A percentile compares a stretch with the other conserved stretches of the same genome.
Evolutionary conservation across 2,329 filamentous ascomycete genomes (phyloP).

Genomic region (Trichoderma guizhouense): DNA sequence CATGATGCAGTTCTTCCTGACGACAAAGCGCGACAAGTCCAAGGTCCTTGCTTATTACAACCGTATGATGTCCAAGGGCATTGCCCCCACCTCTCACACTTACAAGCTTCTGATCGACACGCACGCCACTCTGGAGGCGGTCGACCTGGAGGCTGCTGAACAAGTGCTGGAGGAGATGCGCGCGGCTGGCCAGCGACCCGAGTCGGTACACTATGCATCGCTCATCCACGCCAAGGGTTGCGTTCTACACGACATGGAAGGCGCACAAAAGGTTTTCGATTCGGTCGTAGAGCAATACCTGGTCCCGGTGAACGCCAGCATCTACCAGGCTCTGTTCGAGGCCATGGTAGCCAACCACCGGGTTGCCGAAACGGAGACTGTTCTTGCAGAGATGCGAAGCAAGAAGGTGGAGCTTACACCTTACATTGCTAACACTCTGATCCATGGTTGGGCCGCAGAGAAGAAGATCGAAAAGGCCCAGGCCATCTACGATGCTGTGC

Average conservation of each 20-base stretch:
- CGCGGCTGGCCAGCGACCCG: conserved; percentile 68
- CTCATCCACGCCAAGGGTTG: conserved; percentile 95
- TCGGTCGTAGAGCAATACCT: conserved; percentile 65
- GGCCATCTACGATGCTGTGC: conserved; percentile 75
- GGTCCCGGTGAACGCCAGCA: conserved; percentile 72
- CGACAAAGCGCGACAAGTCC: conserved; percentile 89
- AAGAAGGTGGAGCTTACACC: conserved; percentile 81
- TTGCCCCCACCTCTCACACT: conserved; percentile 89
- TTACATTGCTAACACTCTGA: conserved; percentile 97
- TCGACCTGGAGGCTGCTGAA: conserved; percentile 85
- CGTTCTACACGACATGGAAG: conserved; percentile 84
- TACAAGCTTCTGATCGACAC: conserved; percentile 97
- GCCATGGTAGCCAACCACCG: conserved; percentile 93
- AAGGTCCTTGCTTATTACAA: conserved; percentile 96
- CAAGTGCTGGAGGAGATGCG: conserved; percentile 76
- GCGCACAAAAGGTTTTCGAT: conserved; percentile 79
- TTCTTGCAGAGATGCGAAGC: conserved; percentile 72
- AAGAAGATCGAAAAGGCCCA: conserved; percentile 77
- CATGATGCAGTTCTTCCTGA: conserved; percentile 99
- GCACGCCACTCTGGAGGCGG: conserved; percentile 86
- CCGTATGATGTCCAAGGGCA: conserved; percentile 83
- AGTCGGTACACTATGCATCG: conserved; percentile 93
- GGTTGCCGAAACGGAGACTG: conserved; percentile 69
- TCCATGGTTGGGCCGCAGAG: conserved; percentile 90
- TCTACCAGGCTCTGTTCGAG: conserved; percentile 97